Evolutionary conservation across 345 rosid genomes (phyloP), one percentile per base, ranked within the genome.

Genomic region (Cardiospermum halicacabum): DNA sequence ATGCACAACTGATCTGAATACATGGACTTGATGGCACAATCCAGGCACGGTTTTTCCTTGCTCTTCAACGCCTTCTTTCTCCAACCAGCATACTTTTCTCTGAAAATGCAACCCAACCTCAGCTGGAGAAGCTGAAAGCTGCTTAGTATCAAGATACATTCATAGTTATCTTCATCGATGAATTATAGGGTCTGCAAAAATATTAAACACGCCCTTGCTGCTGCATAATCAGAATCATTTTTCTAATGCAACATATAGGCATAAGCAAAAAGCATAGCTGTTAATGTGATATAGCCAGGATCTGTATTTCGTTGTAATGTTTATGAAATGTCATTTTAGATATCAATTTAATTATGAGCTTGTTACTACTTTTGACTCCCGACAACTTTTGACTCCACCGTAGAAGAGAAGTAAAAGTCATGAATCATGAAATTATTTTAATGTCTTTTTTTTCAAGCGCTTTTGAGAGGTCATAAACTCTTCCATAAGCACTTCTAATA

Each of bases 21-120:
- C 2, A 1, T 10, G 32, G 36, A 11, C 1, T 10, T 30, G 10
- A 18, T 13, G 42, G 45, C 55, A 74, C 48, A 71, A n/a, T 61
- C 34, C 89, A 85, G 96, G 87, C 88, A 68, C 82, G 89, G 39
- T 75, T 85, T 77, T 75, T 69, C 25, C 74, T 84, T 1, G 64
- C 87, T 48, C 80, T 87, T 19, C 65, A 65, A 37, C 85, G 95
- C 65, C 88, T 88, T 69, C 78, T 79, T 64, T 84, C 92, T 7
- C 75, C 73, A 5, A 70, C 69, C 1, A 75, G 93, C 73, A 69
- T 85, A 42, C 79, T 89, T 34, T 80, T 73, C 77, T 72, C 88
- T 0, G 81, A 82, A 70, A 84, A 77, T 60, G 61, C 67, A 58
- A 75, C 82, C 69, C 67, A 56, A 22, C 42, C 58, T 9, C 40